Base-by-base conservation (phyloP, 2,329 filamentous ascomycete species). In the Neofusicoccum kwambonambiense region DNA sequence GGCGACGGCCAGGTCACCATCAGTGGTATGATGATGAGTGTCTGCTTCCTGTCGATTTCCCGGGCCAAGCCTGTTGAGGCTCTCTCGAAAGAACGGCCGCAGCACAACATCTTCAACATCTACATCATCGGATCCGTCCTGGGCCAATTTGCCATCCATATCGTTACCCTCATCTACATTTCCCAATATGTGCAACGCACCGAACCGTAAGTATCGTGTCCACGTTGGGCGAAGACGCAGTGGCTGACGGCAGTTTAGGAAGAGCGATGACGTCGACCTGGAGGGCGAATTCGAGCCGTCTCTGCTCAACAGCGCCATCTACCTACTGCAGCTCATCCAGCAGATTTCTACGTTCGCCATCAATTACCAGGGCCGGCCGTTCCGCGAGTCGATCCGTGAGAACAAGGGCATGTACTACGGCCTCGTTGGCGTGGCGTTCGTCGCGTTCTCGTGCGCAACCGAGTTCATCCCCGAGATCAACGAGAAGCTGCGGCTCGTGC, bases 401-500 rank as follows among this genome's bases (percentile, higher is more conserved):
- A 99, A 99, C 83, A 90, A 89, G 78, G 93, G 92, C 76, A 99
- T 99, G 95, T 99, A 95, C 82, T 99, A 91, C 84, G 95, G 95
- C 66, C 92, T 99, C 64, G 82, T 99, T 45, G 90, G 90, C 69
- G 94, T 97, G 15, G 92, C 92, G 0, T 92, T 84, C 47, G 91
- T 99, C 35, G 94, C 95, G 5, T 98, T 99, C 78, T 89, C 90
- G 52, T 97, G 94, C 80, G 94, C 93, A 6, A 96, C 94, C 1
- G 95, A 99, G 77, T 92, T 99, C 72, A 84, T 98, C 56, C 95
- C 95, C 2, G 95, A 98, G 76, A 88, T 99, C 78, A 99, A 98
- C 80, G 86, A 94, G 79, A 89, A 92, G 78, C 89, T 99, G 81
- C 92, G 90, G 74, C 88, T 99, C 0, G 95, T 99, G 4, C 92